Evolutionary conservation across 2,329 filamentous ascomycete species (phyloP).

Genomic region (Lecanicillium sp.): DNA sequence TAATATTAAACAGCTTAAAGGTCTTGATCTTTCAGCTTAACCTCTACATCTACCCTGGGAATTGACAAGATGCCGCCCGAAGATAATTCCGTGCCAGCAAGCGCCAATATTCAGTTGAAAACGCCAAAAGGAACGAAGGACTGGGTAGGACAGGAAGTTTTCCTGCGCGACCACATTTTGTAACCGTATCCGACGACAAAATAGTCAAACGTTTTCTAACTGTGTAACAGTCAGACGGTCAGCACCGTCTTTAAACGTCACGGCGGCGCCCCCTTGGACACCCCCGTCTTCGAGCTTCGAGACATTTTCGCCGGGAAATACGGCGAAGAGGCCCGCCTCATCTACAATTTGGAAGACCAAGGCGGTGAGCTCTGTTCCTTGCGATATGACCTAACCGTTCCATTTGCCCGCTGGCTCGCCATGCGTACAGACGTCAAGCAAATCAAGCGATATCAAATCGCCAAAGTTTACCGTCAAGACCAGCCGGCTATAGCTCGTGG

Average conservation of each 20-base stretch:
- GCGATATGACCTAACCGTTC: slow-evolving; percentile 81
- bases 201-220: too few species aligned
- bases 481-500: slow-evolving; percentile 70
- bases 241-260: slow-evolving; percentile 75
- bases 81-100: too few species aligned
- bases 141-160: too few species aligned
- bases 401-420: slow-evolving; percentile 85
- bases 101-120: too few species aligned
- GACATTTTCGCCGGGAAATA: slow-evolving; percentile 86
- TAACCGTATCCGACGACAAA: too few species aligned
- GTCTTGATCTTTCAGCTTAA: too few species aligned
- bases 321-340: slow-evolving; percentile 85
- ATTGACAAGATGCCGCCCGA: too few species aligned
- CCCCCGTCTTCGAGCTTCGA: slow-evolving; percentile 75
- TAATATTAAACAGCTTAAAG: too few species aligned
- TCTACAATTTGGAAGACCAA: slow-evolving; percentile 81
- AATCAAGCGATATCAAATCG: slow-evolving; percentile 93
- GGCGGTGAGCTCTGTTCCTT: slow-evolving; percentile 69
- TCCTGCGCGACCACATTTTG: too few species aligned
- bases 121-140: too few species aligned
- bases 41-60: too few species aligned
- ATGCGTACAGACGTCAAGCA: slow-evolving; percentile 77
- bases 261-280: slow-evolving; percentile 72
- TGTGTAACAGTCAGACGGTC: slow-evolving; percentile 74
- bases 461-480: slow-evolving; percentile 60